phyloP scores from a whole-genome alignment of 2,329 filamentous ascomycete species.

The Penicillium psychrosexuale region DNA sequence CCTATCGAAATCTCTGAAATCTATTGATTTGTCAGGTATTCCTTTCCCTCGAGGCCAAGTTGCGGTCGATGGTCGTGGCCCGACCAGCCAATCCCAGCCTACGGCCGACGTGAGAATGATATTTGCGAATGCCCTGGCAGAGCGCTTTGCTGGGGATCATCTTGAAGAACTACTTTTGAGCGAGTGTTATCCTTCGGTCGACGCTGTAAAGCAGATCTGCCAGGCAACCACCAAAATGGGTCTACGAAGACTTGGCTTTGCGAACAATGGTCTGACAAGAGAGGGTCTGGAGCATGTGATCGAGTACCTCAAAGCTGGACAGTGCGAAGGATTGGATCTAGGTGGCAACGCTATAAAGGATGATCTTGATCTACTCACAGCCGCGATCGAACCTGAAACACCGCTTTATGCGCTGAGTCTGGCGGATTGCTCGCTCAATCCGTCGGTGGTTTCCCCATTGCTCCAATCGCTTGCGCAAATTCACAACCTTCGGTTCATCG shows the following conservation, averaged over 20 bases:
- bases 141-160: slow-evolving; percentile 70
- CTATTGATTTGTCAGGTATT: slow-evolving; percentile 81
- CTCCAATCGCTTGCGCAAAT: slow-evolving; percentile 70
- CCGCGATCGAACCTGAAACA: slow-evolving; percentile 43
- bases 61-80: slow-evolving; percentile 24
- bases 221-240: slow-evolving; percentile 78
- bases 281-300: slow-evolving; percentile 73
- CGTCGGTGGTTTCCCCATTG: slow-evolving; percentile 68
- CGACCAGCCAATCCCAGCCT: slow-evolving; percentile 10
- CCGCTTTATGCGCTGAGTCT: slow-evolving; percentile 79
- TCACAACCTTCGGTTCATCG: slow-evolving; percentile 77
- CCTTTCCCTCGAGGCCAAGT: slow-evolving; percentile 60
- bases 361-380: slow-evolving; percentile 45
- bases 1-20: slow-evolving; percentile 81
- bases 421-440: slow-evolving; percentile 77
- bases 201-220: slow-evolving; percentile 72
- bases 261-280: slow-evolving; percentile 72
- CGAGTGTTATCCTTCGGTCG: slow-evolving; percentile 69
- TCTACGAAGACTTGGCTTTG: slow-evolving; percentile 74
- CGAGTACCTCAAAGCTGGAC: slow-evolving; percentile 69
- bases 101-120: slow-evolving; percentile 58
- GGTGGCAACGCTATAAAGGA: slow-evolving; percentile 74
- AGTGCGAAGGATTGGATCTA: slow-evolving; percentile 84
- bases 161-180: slow-evolving; percentile 82
- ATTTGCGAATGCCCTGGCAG: slow-evolving; percentile 70